Evolutionary conservation across 345 rosid genomes (phyloP).

Genomic region (Angophora floribunda): DNA sequence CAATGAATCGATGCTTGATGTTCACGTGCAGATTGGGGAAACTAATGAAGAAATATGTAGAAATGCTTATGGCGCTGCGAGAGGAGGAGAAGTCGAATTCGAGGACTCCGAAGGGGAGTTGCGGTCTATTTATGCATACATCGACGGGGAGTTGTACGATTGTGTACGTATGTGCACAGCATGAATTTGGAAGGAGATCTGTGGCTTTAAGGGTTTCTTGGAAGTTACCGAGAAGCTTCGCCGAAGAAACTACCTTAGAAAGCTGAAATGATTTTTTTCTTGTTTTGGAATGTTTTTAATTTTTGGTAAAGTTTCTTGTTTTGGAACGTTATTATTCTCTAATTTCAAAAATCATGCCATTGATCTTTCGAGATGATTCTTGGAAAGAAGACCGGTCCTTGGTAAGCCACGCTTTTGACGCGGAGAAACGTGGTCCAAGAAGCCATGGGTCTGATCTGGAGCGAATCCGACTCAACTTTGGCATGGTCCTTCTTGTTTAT

Average conservation of each 20-base stretch:
- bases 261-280: neutral
- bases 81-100: neutral
- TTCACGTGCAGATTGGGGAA: neutral
- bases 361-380: neutral
- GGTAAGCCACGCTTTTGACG: neutral
- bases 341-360: neutral
- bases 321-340: neutral
- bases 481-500: no score
- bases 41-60: neutral
- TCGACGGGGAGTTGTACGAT: neutral
- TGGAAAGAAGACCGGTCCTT: neutral
- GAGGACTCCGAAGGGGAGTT: neutral
- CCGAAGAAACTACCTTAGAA: neutral
- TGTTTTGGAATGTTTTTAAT: neutral
- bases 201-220: neutral
- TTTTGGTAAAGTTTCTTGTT: neutral
- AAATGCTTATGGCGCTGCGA: neutral
- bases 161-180: neutral
- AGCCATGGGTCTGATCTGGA: no score
- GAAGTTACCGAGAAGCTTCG: neutral
- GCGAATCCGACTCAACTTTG: no score
- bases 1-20: neutral
- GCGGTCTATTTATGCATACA: neutral
- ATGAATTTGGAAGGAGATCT: neutral
- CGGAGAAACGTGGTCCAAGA: neutral